These are phyloP conservation scores for Salix exigua DNA, from an alignment of 345 rosid genomes.

Conservation along the genomic window DNA sequence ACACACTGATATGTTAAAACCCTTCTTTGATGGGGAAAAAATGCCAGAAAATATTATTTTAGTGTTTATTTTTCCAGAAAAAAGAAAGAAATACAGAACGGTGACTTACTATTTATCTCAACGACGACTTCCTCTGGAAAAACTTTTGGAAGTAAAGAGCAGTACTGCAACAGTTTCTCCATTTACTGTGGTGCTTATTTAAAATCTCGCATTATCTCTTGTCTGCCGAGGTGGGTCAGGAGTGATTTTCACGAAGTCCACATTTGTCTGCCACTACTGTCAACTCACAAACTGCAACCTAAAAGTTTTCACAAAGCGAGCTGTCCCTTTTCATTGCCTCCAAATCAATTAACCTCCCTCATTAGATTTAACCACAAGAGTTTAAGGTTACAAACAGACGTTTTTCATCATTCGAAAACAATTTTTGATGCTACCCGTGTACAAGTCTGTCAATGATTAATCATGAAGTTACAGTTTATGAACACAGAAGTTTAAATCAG, in stretches of 20 bases:
- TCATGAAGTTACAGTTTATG: neutral
- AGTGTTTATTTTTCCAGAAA: no score
- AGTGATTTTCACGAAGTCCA: conserved; percentile 29
- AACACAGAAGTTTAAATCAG: neutral
- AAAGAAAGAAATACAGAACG: no score
- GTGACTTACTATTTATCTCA: no score
- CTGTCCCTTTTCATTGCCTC: neutral
- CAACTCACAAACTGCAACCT: conserved; percentile 1
- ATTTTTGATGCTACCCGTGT: neutral
- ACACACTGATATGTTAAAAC: no score
- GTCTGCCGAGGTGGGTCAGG: conserved; percentile 17
- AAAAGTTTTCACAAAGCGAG: neutral
- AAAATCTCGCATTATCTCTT: conserved; percentile 1
- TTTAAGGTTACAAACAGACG: neutral
- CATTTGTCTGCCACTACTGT: conserved; percentile 33
- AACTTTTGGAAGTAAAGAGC: neutral
- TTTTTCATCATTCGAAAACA: neutral
- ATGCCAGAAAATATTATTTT: no score
- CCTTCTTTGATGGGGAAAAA: no score
- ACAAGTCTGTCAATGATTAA: neutral
- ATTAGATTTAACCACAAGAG: neutral
- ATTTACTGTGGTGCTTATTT: neutral
- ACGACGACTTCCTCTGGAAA: neutral
- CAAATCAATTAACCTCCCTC: neutral
- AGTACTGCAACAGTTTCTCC: neutral